These are phyloP conservation scores for Alternaria alternata DNA, from an alignment of 2,329 filamentous ascomycete genomes.

Conservation along the genomic window DNA sequence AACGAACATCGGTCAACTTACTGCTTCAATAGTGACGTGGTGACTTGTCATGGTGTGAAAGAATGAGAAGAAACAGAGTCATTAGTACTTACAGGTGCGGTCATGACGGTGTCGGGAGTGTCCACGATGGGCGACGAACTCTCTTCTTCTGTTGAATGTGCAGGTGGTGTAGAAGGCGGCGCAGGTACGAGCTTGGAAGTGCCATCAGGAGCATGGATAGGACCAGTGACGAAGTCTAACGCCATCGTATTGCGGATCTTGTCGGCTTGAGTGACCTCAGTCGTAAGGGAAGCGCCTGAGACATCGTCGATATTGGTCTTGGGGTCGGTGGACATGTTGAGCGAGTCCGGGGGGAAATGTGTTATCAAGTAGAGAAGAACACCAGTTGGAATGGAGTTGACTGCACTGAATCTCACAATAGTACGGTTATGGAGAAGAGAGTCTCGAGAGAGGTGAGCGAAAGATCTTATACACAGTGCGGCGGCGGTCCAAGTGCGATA, in stretches of 20 bases:
- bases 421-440: constrained; percentile 14
- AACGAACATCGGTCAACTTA: background rate
- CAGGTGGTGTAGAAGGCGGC: constrained; percentile 11
- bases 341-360: background rate
- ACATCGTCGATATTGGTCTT: background rate
- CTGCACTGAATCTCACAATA: background rate
- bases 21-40: background rate
- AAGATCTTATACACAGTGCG: constrained; percentile 16
- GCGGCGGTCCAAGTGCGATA: constrained; percentile 8
- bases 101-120: constrained; percentile 13
- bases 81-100: constrained; percentile 4
- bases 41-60: background rate
- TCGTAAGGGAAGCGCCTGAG: background rate
- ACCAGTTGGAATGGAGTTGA: background rate
- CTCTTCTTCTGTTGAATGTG: constrained; percentile 7
- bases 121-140: background rate
- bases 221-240: constrained; percentile 27
- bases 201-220: constrained; percentile 1
- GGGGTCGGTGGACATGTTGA: constrained; percentile 19
- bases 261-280: constrained; percentile 13
- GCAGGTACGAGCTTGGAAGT: constrained; percentile 1
- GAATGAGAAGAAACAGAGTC: background rate
- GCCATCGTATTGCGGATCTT: constrained; percentile 35
- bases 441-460: constrained; percentile 41
- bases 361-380: background rate